Conservation (phyloP, 2,329 filamentous ascomycete species). For the Calonectria pauciramosa region DNA sequence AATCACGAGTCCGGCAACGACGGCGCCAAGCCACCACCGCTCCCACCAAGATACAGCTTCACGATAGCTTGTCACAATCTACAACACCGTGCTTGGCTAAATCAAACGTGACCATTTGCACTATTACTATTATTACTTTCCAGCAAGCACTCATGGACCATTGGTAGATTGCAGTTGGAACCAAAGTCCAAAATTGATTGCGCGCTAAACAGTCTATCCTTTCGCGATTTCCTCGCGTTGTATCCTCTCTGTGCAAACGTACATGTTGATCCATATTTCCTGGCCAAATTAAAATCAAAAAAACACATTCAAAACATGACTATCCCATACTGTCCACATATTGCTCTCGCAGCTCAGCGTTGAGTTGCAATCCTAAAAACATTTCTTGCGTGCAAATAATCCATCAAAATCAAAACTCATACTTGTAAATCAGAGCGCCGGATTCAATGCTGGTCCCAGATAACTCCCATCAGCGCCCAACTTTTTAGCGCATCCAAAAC, state of each 20-base stretch:
- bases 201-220: slow-evolving; percentile 31
- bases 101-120: neutral
- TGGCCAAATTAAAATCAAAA: slow-evolving; percentile 24
- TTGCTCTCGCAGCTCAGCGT: slow-evolving; percentile 31
- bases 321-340: slow-evolving; percentile 20
- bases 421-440: slow-evolving; percentile 35
- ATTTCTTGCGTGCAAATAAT: slow-evolving; percentile 25
- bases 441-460: slow-evolving; percentile 40
- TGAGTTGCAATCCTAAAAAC: slow-evolving; percentile 28
- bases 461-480: slow-evolving; percentile 43
- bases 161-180: slow-evolving; percentile 12
- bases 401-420: slow-evolving; percentile 30
- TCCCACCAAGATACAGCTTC: neutral
- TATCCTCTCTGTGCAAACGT: slow-evolving; percentile 23
- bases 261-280: slow-evolving; percentile 17
- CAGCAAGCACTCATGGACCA: slow-evolving; percentile 21
- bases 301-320: slow-evolving; percentile 20
- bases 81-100: neutral
- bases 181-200: slow-evolving; percentile 18
- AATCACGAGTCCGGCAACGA: slow-evolving; percentile 14
- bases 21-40: slow-evolving; percentile 24
- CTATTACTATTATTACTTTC: slow-evolving; percentile 27
- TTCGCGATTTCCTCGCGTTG: slow-evolving; percentile 18
- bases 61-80: neutral
- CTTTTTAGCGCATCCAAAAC: slow-evolving; percentile 44